These are phyloP conservation scores for Phytophthora quininea DNA, from an alignment of 352 stramenopile genomes.

Conservation along the genomic window DNA sequence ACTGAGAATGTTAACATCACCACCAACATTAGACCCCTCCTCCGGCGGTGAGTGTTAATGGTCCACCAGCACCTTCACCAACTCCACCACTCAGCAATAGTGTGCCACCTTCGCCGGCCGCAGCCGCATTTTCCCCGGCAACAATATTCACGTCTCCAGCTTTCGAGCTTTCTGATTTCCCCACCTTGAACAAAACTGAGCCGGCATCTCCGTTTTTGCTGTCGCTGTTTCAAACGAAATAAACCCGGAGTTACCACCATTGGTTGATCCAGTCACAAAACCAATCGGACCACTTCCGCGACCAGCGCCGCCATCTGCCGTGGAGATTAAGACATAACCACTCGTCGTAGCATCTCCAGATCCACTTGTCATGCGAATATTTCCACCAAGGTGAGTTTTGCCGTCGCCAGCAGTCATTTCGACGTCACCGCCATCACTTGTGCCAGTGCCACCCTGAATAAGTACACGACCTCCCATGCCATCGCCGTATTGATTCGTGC, in stretches of 20 bases:
- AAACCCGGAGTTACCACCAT: conserved; percentile 38
- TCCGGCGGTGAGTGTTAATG: conserved; percentile 26
- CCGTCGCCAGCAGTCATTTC: conserved; percentile 37
- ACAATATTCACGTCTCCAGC: conserved; percentile 23
- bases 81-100: conserved; percentile 22
- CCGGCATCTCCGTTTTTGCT: conserved; percentile 28
- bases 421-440: conserved; percentile 26
- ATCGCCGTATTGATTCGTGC: conserved; percentile 26
- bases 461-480: conserved; percentile 37
- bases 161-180: conserved; percentile 18
- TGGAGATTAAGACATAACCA: conserved; percentile 36
- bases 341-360: conserved; percentile 31
- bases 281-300: conserved; percentile 32
- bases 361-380: conserved; percentile 37
- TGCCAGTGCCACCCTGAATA: conserved; percentile 38
- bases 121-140: conserved; percentile 24
- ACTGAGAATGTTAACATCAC: conserved; percentile 28
- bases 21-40: conserved; percentile 19
- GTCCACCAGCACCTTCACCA: conserved; percentile 21
- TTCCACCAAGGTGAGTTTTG: conserved; percentile 24
- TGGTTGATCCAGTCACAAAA: conserved; percentile 36
- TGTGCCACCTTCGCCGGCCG: conserved; percentile 19
- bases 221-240: conserved; percentile 37
- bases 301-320: conserved; percentile 25
- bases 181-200: conserved; percentile 35